Base-by-base conservation (phyloP, 129 eudicot species). In the Escallonia rubra region DNA sequence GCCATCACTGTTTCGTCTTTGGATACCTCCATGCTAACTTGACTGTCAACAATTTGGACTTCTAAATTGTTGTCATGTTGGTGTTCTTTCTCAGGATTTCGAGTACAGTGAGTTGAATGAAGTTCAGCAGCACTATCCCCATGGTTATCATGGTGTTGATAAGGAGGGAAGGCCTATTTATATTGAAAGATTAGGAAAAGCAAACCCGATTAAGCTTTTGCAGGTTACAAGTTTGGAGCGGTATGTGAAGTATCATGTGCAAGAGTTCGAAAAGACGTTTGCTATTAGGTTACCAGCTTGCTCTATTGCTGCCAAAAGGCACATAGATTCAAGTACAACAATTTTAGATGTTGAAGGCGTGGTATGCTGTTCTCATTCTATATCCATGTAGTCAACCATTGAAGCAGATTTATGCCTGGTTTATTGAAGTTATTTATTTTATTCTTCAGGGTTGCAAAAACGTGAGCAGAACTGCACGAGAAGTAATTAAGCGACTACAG, bases 81-180 rank as follows among this genome's bases (percentile, higher is more conserved):
- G 49, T 64, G 43, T 47, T 13, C 34, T 59, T 34, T 49, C 11
- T 52, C 76, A 89, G 96, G 96, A 89, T 72, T 85, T 72, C 68
- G 66, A 80, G 16, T 89, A 82, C 76, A 50, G 23, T 41, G 96
- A 89, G 71, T 11, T 85, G 78, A 66, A 79, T 63, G 86, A 89
- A 79, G 93, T 89, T 66, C 23, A 73, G 49, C 57, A 66, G 75
- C 60, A 89, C 58, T 86, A 85, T 73, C 82, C 82, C 49, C 96
- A 89, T 49, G 92, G 96, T 60, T 89, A 83, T 79, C 96, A 89
- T 78, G 96, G 96, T 51, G 76, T 79, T 53, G 92, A 89, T 72
- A 89, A 80, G 68, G 87, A 79, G 71, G 96, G 92, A 51, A 76
- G 83, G 73, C 93, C 96, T 59, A 45, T 89, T 66, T 89, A 89